Evolutionary conservation across 257 asterid genomes (phyloP).

Genomic region (Solanum ahanhuiri): DNA sequence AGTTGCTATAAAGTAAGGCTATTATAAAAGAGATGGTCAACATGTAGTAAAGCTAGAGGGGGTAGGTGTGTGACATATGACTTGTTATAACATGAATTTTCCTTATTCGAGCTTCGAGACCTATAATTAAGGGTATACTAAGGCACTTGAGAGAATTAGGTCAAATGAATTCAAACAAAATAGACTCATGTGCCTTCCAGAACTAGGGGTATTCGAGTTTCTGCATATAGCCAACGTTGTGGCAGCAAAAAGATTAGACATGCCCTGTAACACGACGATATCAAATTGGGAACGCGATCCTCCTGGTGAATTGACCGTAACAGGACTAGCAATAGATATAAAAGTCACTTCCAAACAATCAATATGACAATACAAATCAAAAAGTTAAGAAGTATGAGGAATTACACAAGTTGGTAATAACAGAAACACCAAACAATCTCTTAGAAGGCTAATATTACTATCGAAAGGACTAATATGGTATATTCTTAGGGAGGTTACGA

Average conservation of each 20-base stretch:
- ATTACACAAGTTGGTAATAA: neutral
- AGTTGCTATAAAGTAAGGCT: neutral
- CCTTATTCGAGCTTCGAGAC: neutral
- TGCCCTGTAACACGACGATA: neutral
- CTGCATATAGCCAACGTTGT: neutral
- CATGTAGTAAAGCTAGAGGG: neutral
- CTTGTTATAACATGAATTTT: neutral
- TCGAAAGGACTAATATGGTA: conserved; percentile 33
- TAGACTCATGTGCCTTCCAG: neutral
- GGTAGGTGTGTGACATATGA: neutral
- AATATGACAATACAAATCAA: neutral
- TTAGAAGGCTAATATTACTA: neutral
- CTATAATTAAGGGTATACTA: neutral
- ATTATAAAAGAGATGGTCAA: neutral
- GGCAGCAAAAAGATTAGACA: neutral
- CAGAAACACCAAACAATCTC: neutral
- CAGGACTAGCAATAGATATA: neutral
- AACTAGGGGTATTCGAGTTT: neutral
- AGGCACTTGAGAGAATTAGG: neutral
- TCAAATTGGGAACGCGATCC: neutral
- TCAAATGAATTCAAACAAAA: neutral
- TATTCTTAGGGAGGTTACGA: conserved; percentile 83
- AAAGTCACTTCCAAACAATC: neutral
- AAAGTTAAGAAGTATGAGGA: neutral
- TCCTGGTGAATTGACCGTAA: neutral